A percentile compares a stretch with the other conserved stretches of the same genome.
phyloP scores from a whole-genome alignment of 2,329 filamentous ascomycete genomes.

The Sporothrix pseudoabietina region DNA sequence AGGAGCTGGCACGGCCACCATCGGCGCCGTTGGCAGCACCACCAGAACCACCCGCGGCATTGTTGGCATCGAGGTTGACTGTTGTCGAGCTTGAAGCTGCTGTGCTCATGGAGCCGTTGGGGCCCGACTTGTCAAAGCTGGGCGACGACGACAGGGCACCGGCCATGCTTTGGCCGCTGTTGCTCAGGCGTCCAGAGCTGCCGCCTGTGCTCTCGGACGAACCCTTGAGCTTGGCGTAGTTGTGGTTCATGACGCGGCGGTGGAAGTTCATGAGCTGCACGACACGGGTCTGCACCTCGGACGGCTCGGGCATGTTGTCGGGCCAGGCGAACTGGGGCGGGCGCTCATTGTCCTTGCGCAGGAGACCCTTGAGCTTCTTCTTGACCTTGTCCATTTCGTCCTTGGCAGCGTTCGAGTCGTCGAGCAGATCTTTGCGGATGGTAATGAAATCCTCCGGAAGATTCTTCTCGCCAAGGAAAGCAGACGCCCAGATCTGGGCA shows the following conservation, averaged over 20 bases:
- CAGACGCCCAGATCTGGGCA: slow-evolving; percentile 91
- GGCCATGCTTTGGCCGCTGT: slow-evolving; percentile 7
- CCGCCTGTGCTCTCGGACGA: slow-evolving; percentile 40
- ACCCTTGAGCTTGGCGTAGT: slow-evolving; percentile 78
- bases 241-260: slow-evolving; percentile 89
- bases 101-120: slow-evolving; percentile 2
- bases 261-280: slow-evolving; percentile 98
- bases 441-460: slow-evolving; percentile 83
- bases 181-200: slow-evolving; percentile 16
- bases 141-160: slow-evolving; percentile 4
- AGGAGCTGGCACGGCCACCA: slow-evolving; percentile 41
- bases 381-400: slow-evolving; percentile 99
- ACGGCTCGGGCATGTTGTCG: slow-evolving; percentile 89
- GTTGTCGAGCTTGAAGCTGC: slow-evolving; percentile 22
- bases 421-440: slow-evolving; percentile 89
- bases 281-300: slow-evolving; percentile 86
- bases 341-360: slow-evolving; percentile 89
- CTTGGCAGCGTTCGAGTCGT: slow-evolving; percentile 97
- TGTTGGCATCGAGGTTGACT: not conserved
- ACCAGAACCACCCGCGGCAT: not conserved
- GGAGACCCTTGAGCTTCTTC: slow-evolving; percentile 93
- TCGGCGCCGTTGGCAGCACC: slow-evolving; percentile 1
- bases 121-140: slow-evolving; percentile 27
- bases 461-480: slow-evolving; percentile 86
- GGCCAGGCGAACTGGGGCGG: slow-evolving; percentile 99